phyloP scores from a whole-genome alignment of 2,329 filamentous ascomycete genomes.

The Colletotrichum sidae region DNA sequence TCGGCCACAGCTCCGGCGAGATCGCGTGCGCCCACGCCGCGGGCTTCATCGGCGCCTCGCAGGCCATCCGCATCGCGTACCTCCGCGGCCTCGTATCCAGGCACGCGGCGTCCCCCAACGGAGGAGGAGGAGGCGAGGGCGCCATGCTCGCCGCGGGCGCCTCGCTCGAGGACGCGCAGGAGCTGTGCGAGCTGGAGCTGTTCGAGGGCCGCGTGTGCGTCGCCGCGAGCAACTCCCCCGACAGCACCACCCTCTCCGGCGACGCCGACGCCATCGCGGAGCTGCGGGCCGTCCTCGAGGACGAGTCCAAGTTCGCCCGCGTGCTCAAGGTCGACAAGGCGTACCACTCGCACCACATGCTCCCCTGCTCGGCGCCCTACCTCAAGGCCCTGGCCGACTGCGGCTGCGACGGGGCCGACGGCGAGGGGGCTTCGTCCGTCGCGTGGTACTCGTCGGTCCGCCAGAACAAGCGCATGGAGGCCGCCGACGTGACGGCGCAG shows the following conservation, averaged over 20 bases:
- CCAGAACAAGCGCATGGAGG: too few relatives aligned
- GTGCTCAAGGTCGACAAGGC: slow-evolving; percentile 42
- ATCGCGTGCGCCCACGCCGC: slow-evolving; percentile 63
- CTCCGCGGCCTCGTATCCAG: slow-evolving; percentile 36
- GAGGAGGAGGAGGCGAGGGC: slow-evolving; percentile 33
- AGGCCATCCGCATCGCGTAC: slow-evolving; percentile 44
- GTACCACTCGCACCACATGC: slow-evolving; percentile 47
- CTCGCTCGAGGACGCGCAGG: slow-evolving; percentile 35
- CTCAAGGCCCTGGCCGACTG: background rate
- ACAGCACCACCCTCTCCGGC: slow-evolving; percentile 43
- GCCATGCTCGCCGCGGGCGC: slow-evolving; percentile 43
- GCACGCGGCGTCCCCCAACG: slow-evolving; percentile 7
- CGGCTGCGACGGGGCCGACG: too few relatives aligned
- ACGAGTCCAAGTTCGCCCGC: slow-evolving; percentile 38
- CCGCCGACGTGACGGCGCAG: slow-evolving; percentile 45
- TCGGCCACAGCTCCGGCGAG: slow-evolving; percentile 63
- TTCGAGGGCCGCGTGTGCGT: slow-evolving; percentile 39
- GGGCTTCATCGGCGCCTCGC: slow-evolving; percentile 48
- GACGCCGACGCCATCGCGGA: slow-evolving; percentile 44
- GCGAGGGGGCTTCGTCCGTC: too few relatives aligned
- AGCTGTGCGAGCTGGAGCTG: slow-evolving; percentile 14
- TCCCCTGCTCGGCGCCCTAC: slow-evolving; percentile 2
- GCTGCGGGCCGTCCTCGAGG: slow-evolving; percentile 39
- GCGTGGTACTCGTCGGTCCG: too few relatives aligned
- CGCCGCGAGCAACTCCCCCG: slow-evolving; percentile 41